Evolutionary conservation across 2,329 filamentous ascomycete species (phyloP).

Genomic region (Fusarium caatingaense): DNA sequence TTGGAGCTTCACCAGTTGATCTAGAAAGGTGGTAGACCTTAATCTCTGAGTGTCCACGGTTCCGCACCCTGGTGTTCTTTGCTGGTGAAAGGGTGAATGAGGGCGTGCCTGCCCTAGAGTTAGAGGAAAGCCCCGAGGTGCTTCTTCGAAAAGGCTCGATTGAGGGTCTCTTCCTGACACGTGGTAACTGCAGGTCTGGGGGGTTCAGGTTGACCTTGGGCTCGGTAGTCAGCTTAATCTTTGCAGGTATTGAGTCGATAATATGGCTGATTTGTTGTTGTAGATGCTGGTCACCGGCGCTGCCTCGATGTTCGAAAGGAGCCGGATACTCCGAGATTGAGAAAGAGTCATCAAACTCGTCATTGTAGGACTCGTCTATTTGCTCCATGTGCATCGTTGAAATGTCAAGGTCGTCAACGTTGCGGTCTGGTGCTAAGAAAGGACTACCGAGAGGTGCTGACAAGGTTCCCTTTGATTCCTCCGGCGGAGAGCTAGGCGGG

Average conservation of each 20-base stretch:
- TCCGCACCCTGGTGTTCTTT: slow-evolving; percentile 61
- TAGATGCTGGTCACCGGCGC: slow-evolving; percentile 72
- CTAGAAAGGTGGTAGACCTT: slow-evolving; percentile 92
- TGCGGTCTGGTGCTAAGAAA: slow-evolving; percentile 56
- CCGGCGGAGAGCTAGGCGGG: slow-evolving; percentile 62
- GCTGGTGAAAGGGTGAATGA: slow-evolving; percentile 77
- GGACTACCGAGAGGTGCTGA: slow-evolving; percentile 60
- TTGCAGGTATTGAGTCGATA: slow-evolving; percentile 79
- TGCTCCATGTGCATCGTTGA: slow-evolving; percentile 58
- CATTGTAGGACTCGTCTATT: slow-evolving; percentile 57
- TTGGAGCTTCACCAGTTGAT: slow-evolving; percentile 84
- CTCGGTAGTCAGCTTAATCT: slow-evolving; percentile 77
- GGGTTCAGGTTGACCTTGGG: slow-evolving; percentile 66
- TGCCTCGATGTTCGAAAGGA: slow-evolving; percentile 47
- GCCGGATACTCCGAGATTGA: slow-evolving; percentile 48
- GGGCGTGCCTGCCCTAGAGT: slow-evolving; percentile 69
- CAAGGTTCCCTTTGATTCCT: slow-evolving; percentile 47
- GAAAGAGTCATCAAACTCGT: slow-evolving; percentile 60
- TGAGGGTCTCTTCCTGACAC: slow-evolving; percentile 57
- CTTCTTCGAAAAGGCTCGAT: slow-evolving; percentile 60
- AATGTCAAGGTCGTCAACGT: slow-evolving; percentile 53
- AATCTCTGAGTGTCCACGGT: slow-evolving; percentile 75
- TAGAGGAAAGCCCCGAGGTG: slow-evolving; percentile 63
- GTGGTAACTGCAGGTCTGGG: slow-evolving; percentile 65
- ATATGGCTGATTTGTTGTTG: slow-evolving; percentile 85